These are phyloP conservation scores for Exserohilum rostratum DNA, from an alignment of 2,329 filamentous ascomycete species.

Conservation along the genomic window DNA sequence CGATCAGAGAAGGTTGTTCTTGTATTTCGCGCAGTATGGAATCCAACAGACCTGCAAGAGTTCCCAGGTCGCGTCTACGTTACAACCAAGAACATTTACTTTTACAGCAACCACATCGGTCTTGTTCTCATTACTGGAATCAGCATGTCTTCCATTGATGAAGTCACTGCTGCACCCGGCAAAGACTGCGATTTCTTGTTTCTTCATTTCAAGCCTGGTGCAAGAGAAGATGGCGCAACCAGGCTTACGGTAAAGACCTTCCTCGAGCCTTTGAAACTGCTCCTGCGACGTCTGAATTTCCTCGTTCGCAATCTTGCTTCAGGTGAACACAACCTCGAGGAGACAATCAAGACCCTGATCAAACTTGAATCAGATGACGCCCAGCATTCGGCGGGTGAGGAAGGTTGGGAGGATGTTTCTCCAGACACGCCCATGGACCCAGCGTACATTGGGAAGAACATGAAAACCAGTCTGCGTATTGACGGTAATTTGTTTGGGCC, in stretches of 20 bases:
- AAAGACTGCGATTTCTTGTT: constrained; percentile 93
- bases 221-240: constrained; percentile 67
- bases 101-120: constrained; percentile 94
- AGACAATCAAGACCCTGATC: constrained; percentile 73
- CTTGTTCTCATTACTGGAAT: constrained; percentile 83
- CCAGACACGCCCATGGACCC: constrained; percentile 65
- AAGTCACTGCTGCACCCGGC: constrained; percentile 88
- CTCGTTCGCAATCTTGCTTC: constrained; percentile 80
- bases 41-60: constrained; percentile 73
- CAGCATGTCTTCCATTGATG: constrained; percentile 75
- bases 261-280: constrained; percentile 80
- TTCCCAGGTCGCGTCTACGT: constrained; percentile 88
- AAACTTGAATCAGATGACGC: constrained; percentile 70
- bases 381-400: constrained; percentile 71
- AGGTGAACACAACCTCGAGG: constrained; percentile 72
- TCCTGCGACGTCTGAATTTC: constrained; percentile 84
- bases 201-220: constrained; percentile 73
- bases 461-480: constrained; percentile 65
- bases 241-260: constrained; percentile 91
- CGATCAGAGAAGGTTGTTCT: constrained; percentile 82
- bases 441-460: constrained; percentile 54
- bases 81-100: constrained; percentile 86
- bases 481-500: constrained; percentile 65
- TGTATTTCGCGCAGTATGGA: constrained; percentile 93
- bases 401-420: constrained; percentile 89